Percentiles rank a stretch among this genome's conserved stretches.
Evolutionary conservation across 2,329 filamentous ascomycete genomes (phyloP).

Genomic region (Tolypocladium ophioglossoides): DNA sequence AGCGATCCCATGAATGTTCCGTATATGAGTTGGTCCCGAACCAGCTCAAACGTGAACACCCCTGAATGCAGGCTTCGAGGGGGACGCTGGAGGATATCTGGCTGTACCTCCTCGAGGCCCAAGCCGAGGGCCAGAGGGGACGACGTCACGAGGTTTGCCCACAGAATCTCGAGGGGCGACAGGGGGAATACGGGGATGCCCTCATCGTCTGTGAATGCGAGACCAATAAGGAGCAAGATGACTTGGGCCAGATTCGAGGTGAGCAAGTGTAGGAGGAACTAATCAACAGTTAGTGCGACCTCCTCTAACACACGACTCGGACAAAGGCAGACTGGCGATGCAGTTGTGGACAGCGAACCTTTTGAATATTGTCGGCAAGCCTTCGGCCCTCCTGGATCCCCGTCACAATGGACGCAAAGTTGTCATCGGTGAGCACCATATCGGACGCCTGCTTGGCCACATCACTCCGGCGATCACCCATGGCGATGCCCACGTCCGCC

Average conservation of each 20-base stretch:
- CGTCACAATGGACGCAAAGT: conserved; percentile 73
- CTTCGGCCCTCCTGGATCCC: conserved; percentile 60
- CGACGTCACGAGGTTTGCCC: conserved; percentile 67
- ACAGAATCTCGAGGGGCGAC: conserved; percentile 63
- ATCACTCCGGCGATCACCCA: conserved; percentile 61
- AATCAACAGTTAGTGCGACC: conserved; percentile 6
- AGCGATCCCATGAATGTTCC: conserved; percentile 53
- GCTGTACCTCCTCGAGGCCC: conserved; percentile 57
- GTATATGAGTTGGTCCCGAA: conserved; percentile 57
- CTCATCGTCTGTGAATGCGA: conserved; percentile 53
- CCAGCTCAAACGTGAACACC: conserved; percentile 54
- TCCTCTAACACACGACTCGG: background rate
- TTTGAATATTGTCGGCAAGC: conserved; percentile 65
- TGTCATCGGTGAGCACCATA: conserved; percentile 81
- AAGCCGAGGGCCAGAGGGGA: conserved; percentile 62
- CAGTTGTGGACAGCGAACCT: conserved; percentile 31
- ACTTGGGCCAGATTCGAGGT: conserved; percentile 64
- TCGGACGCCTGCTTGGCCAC: conserved; percentile 75
- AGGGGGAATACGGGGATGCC: conserved; percentile 57
- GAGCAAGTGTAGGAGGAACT: conserved; percentile 55
- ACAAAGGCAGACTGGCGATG: background rate
- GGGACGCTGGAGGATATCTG: conserved; percentile 56
- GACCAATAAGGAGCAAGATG: conserved; percentile 54
- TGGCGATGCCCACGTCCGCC: conserved; percentile 66
- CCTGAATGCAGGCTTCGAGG: conserved; percentile 50